A percentile compares a stretch with the other conserved stretches of the same genome.
Evolutionary conservation across 2,329 filamentous ascomycete genomes (phyloP).

Genomic region (Pyrenophora seminiperda): DNA sequence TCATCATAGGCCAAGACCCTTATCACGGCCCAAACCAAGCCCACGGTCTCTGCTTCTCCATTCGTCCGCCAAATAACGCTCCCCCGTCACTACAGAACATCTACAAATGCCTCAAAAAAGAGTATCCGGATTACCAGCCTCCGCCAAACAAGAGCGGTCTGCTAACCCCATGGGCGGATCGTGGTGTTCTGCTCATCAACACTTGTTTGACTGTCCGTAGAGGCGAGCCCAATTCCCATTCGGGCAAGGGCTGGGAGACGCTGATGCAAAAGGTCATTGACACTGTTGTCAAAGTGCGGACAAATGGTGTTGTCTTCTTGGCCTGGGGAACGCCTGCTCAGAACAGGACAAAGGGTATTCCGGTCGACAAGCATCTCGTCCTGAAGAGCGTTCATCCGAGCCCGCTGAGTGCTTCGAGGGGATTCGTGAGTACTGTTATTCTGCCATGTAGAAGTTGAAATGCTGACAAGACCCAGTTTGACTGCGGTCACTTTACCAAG

Average conservation of each 20-base stretch:
- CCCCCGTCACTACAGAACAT: constrained; percentile 94
- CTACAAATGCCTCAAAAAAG: constrained; percentile 83
- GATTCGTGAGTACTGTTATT: constrained; percentile 65
- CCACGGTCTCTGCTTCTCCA: constrained; percentile 94
- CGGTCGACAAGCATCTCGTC: constrained; percentile 76
- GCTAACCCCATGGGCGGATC: constrained; percentile 90
- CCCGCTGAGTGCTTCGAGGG: constrained; percentile 81
- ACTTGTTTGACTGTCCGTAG: constrained; percentile 92
- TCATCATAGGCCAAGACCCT: constrained; percentile 94
- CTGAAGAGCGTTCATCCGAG: constrained; percentile 89
- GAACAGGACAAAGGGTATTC: constrained; percentile 75
- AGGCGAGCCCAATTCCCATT: constrained; percentile 84
- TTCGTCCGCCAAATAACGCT: constrained; percentile 83
- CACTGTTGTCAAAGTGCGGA: constrained; percentile 76
- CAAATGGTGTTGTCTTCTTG: constrained; percentile 86
- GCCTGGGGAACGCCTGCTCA: constrained; percentile 90
- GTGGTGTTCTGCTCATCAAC: constrained; percentile 90
- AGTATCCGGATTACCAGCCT: constrained; percentile 78
- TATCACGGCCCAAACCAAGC: constrained; percentile 97
- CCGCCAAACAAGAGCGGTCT: constrained; percentile 81
- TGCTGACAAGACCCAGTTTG: constrained; percentile 60
- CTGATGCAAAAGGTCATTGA: constrained; percentile 94
- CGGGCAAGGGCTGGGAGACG: constrained; percentile 86
- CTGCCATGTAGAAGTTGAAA: neutral
- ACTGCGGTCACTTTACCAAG: constrained; percentile 79